phyloP scores from a whole-genome alignment of 78 protist species.

The Polysphondylium violaceum region DNA sequence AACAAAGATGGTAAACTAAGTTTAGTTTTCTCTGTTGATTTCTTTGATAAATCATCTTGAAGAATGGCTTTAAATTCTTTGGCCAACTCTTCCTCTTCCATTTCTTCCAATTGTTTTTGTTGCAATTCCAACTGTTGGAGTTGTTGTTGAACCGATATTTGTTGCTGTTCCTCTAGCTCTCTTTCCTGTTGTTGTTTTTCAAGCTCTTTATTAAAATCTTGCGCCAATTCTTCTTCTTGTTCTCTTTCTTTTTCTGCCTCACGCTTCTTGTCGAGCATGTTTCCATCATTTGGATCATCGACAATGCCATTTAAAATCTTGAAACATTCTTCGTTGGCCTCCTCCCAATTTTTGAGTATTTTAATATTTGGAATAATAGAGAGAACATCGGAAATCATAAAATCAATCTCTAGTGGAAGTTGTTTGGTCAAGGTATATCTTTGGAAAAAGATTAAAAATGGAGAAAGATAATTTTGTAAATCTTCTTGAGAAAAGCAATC shows the following conservation, averaged over 20 bases:
- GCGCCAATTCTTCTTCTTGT: not conserved
- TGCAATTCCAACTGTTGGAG: not conserved
- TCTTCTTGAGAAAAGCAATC: conserved; percentile 59
- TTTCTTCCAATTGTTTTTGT: not conserved
- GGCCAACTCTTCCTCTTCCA: conserved; percentile 33
- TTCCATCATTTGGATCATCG: not conserved
- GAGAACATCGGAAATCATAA: conserved; percentile 58
- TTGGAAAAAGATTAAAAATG: conserved; percentile 46
- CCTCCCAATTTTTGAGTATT: conserved; percentile 58
- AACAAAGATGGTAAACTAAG: conserved; percentile 30
- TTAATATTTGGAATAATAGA: conserved; percentile 31
- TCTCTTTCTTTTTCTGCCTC: not conserved
- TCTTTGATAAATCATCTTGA: conserved; percentile 22
- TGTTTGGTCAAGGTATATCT: conserved; percentile 44
- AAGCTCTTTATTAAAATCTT: no score
- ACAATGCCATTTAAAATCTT: conserved; percentile 3
- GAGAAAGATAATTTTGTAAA: conserved; percentile 16
- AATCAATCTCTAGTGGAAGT: conserved; percentile 51
- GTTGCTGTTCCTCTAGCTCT: not conserved
- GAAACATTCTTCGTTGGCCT: conserved; percentile 61
- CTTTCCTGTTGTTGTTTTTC: not conserved
- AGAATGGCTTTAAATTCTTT: conserved; percentile 42
- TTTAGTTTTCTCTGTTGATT: conserved; percentile 30
- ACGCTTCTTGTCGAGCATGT: not conserved
- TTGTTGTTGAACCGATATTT: not conserved